Base-by-base conservation (phyloP, 2,329 filamentous ascomycete genomes). In the Didymella pinodella region DNA sequence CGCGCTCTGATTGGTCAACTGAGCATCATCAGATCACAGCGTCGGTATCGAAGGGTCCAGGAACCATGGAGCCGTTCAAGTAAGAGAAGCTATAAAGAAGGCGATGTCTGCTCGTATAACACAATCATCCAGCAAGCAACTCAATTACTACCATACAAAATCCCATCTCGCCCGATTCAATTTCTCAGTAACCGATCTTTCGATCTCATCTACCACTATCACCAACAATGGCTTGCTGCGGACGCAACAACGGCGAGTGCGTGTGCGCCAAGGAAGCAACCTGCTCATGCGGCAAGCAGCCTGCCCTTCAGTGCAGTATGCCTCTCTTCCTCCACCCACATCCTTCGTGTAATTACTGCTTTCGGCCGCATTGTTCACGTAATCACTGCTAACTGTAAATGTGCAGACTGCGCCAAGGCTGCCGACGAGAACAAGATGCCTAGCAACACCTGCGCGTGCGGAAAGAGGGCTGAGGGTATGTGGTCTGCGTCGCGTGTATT, bases 251-350 rank as follows among this genome's bases (percentile, higher is more conserved):
- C 64, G 81, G 80, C 68, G 77, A 80, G 70, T 88, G 86, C 69
- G 82, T 84, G 66, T 86, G 84, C 69, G 83, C 84, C 38, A 78
- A 82, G 53, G 84, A 87, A 68, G 85, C 86, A 62, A 86, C 79
- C 61, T 97, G 93, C 86, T 96, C 92, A 16, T 98, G 94, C 77
- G 94, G 94, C 74, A 88, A 97, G 83, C 86, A 95, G 76, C 86
- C 88, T 4, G 94, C 94, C 48, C 87, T 97, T 48, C 84, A 93
- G 77, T 98, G 94, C 86, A 90, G 74, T 76, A 76, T 61, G 73
- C 71, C 48, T 62, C 54, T 57, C 31, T 48, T 57, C 57, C 50
- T 56, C 38, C 55, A 44, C 34, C 41, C 48, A 28, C 53, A 58
- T 49, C 53, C 55, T 54, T 59, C 54, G 38, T 56, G 57, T 60